phyloP scores from a whole-genome alignment of 2,329 filamentous ascomycete genomes.

The Trichoderma asperellum region DNA sequence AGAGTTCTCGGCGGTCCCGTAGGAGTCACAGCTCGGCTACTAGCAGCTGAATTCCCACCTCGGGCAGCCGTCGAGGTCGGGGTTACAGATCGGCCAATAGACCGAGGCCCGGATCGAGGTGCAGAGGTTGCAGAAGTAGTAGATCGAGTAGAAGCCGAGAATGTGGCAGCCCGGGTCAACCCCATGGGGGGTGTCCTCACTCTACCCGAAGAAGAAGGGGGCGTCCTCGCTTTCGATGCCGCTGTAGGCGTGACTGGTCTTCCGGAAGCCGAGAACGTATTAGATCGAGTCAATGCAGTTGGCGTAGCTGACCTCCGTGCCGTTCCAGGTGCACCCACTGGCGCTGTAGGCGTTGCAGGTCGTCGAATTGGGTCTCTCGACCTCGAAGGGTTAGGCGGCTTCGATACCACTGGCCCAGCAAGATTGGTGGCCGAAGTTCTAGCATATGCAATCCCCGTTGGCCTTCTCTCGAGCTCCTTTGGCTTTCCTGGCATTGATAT shows the following conservation, averaged over 20 bases:
- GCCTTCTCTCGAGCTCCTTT: constrained; percentile 14
- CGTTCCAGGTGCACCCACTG: neutral
- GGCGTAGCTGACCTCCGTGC: neutral
- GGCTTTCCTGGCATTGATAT: constrained; percentile 30
- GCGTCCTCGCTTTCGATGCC: neutral
- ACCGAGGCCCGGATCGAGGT: neutral
- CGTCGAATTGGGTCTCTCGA: constrained; percentile 27
- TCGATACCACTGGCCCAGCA: constrained; percentile 37
- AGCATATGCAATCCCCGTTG: constrained; percentile 37
- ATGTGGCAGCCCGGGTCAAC: constrained; percentile 10
- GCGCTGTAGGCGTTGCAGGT: constrained; percentile 22
- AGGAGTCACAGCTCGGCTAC: constrained; percentile 19
- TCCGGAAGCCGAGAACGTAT: neutral
- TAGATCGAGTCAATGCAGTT: constrained; percentile 12
- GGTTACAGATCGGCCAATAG: neutral
- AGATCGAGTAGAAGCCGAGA: constrained; percentile 2
- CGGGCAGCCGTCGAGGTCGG: neutral
- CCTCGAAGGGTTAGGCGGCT: constrained; percentile 38
- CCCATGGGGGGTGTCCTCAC: neutral
- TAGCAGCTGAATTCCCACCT: constrained; percentile 12
- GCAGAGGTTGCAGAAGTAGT: neutral
- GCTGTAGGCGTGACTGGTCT: neutral
- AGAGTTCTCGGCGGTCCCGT: constrained; percentile 16
- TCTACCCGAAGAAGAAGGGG: neutral
- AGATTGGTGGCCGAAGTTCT: constrained; percentile 41